Conservation (phyloP, 2,329 filamentous ascomycete genomes). For the Diaporthe citri region DNA sequence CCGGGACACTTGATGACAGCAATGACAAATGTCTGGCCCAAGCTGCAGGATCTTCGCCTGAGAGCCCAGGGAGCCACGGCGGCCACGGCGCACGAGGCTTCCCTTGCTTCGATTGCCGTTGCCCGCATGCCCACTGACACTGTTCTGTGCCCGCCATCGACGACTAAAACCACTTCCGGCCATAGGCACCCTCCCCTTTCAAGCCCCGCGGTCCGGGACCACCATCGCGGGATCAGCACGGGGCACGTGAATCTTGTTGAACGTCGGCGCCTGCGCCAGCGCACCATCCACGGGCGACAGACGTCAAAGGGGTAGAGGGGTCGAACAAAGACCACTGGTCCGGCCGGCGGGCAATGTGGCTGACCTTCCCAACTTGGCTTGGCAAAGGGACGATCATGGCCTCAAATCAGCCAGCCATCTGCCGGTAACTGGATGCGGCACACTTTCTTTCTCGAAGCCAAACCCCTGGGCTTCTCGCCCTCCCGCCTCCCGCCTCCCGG, state of each 20-base stretch:
- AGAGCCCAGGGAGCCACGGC: not conserved
- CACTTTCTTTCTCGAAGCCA: not conserved
- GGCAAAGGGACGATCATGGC: constrained; percentile 1
- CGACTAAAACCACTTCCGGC: not conserved
- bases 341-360: constrained; percentile 1
- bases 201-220: not conserved
- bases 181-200: not conserved
- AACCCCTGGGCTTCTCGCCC: not conserved
- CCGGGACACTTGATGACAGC: not conserved
- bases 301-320: not conserved
- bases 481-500: constrained; percentile 22
- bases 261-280: not conserved
- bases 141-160: not conserved
- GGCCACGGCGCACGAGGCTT: constrained; percentile 9
- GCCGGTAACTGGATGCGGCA: constrained; percentile 12
- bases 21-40: constrained; percentile 13
- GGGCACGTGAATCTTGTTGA: constrained; percentile 6
- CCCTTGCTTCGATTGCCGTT: not conserved
- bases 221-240: not conserved
- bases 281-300: not conserved
- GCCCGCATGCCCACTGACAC: constrained; percentile 4
- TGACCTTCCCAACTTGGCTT: not conserved
- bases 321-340: constrained; percentile 4
- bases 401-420: not conserved
- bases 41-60: not conserved